Evolutionary conservation across 2,329 filamentous ascomycete genomes (phyloP), one percentile per base, ranked within the genome.

Genomic region (Chaetomium sp.): DNA sequence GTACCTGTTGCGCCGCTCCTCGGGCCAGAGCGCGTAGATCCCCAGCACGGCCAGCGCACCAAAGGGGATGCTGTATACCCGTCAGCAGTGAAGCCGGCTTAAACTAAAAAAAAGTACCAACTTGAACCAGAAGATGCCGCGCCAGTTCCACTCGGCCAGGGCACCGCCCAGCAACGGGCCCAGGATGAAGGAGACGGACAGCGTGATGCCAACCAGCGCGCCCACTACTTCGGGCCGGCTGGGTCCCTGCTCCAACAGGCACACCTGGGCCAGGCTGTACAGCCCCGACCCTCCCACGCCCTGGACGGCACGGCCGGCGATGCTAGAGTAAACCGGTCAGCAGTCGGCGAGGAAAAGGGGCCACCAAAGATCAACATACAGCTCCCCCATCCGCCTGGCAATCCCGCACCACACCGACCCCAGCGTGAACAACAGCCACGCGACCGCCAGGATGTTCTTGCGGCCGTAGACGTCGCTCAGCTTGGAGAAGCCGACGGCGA

Each of bases 41-140:
- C 77, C 78, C 19, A 79, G 69, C n/a, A 85, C 77, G 3, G 81
- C 78, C 12, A 80, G 69, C 2, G 80, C 70, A 1, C 82, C 82
- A 67, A 82, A 80, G 0, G 83, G 83, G 25, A 85, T 77, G 67
- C 83, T 85, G 62, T 10, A 7, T 38, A 12, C 3, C 16, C 13
- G 16, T 65, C 9, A 23, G 12, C 29, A 16, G 31, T 31, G 0
- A 50, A 2, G 21, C 7, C 25, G 16, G 12, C 9, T 16, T 69
- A 9, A 27, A 0, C 7, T 21, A 7, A 23, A 25, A 35, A 12
- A 25, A 7, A 13, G 19, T 47, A 69, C 80, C 54, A 74, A 87
- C 84, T 88, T 88, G 72, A 87, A 82, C 73, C 84, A 83, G 72
- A 88, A 88, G 47, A 88, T 79, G 78, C 84, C 86, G 58, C 82